Evolutionary conservation across 192 early-diverging fungal species (phyloP).

Genomic region (Backusella westeae): DNA sequence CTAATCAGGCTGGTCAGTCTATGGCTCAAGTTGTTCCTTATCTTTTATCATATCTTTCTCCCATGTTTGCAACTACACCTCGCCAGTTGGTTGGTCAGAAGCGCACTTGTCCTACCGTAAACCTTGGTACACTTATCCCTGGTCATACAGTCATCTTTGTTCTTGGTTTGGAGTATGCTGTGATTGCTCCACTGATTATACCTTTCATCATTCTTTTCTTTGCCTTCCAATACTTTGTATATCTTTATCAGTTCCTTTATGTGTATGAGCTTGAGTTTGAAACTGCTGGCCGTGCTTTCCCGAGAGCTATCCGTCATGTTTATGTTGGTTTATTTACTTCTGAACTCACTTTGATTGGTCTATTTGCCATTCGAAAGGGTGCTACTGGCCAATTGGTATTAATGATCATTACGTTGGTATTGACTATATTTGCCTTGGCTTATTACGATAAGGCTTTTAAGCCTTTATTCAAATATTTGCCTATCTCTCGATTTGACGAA

Average conservation of each 20-base stretch:
- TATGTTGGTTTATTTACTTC: conserved; percentile 70
- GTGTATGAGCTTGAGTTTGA: conserved; percentile 60
- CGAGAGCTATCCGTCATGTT: conserved; percentile 58
- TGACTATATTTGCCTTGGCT: conserved; percentile 24
- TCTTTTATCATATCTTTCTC: conserved; percentile 57
- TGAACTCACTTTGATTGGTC: conserved; percentile 67
- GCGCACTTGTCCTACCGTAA: conserved; percentile 43
- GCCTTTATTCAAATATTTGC: conserved; percentile 44
- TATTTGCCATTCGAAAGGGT: conserved; percentile 60
- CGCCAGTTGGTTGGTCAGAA: conserved; percentile 58
- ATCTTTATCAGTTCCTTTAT: conserved; percentile 80
- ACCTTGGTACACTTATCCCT: conserved; percentile 65
- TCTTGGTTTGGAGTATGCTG: conserved; percentile 72
- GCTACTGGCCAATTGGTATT: conserved; percentile 43
- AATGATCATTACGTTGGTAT: conserved; percentile 39
- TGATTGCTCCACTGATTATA: conserved; percentile 78
- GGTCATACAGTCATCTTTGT: conserved; percentile 66
- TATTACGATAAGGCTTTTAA: conserved; percentile 41
- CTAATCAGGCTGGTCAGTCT: conserved; percentile 63
- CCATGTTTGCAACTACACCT: conserved; percentile 66
- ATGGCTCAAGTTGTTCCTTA: conserved; percentile 67
- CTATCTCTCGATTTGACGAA: conserved; percentile 30
- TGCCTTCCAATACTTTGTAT: conserved; percentile 69
- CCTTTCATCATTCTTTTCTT: conserved; percentile 78
- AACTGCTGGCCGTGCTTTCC: conserved; percentile 65